A percentile compares a stretch with the other conserved stretches of the same genome.
These are phyloP conservation scores for Pyrus betulifolia DNA, from an alignment of 306 rosid species.

Conservation along the genomic window DNA sequence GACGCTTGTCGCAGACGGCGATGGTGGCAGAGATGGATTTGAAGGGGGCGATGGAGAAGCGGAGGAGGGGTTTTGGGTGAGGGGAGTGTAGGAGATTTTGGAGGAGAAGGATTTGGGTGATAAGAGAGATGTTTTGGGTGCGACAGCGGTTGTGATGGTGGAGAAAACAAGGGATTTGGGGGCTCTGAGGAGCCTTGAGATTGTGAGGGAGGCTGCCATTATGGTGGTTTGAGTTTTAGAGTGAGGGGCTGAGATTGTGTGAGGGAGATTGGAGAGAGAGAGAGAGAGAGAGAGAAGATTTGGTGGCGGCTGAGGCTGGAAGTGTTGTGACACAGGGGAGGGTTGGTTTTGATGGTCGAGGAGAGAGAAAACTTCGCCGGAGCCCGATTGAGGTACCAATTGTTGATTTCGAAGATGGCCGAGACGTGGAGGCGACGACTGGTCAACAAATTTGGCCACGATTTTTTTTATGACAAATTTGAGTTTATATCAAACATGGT, in stretches of 20 bases:
- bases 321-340: too few species aligned
- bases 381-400: too few species aligned
- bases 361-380: too few species aligned
- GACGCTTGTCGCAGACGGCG: conserved; percentile 63
- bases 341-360: too few species aligned
- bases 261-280: too few species aligned
- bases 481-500: too few species aligned
- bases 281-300: too few species aligned
- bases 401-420: too few species aligned
- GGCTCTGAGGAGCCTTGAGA: conserved; percentile 45
- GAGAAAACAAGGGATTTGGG: conserved; percentile 20
- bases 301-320: too few species aligned
- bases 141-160: neutral
- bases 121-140: conserved; percentile 28
- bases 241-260: neutral
- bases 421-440: too few species aligned
- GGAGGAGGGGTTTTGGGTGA: conserved; percentile 32
- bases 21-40: conserved; percentile 66
- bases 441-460: too few species aligned
- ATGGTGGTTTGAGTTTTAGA: neutral
- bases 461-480: too few species aligned
- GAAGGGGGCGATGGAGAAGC: conserved; percentile 30
- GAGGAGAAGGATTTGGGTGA: conserved; percentile 23
- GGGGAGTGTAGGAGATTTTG: conserved; percentile 28
- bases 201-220: conserved; percentile 54